Conservation (phyloP, 75 land plant genomes). For the Adiantum capillusveneris region DNA sequence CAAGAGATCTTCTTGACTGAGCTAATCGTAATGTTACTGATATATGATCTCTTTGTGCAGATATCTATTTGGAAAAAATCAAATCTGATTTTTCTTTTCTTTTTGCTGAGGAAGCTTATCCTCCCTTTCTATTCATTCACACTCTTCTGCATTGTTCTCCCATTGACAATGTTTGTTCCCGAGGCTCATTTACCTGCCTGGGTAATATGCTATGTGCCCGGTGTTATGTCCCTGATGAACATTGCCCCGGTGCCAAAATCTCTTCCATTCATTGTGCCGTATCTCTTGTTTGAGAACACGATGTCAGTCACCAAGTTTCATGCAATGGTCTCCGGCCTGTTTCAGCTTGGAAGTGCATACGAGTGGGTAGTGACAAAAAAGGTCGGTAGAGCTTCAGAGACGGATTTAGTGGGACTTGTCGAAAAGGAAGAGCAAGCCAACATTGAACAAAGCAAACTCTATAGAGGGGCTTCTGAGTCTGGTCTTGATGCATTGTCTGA, state of each 20-base stretch:
- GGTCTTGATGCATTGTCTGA: slow-evolving; percentile 43
- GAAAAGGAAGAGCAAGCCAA: slow-evolving; percentile 24
- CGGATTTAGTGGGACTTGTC: slow-evolving; percentile 39
- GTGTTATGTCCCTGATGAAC: slow-evolving; percentile 66
- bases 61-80: slow-evolving; percentile 59
- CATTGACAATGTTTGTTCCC: slow-evolving; percentile 83
- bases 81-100: slow-evolving; percentile 69
- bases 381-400: slow-evolving; percentile 69
- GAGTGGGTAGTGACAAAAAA: slow-evolving; percentile 83
- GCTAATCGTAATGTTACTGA: not conserved
- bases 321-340: slow-evolving; percentile 95
- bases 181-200: slow-evolving; percentile 75
- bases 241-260: slow-evolving; percentile 71
- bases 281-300: slow-evolving; percentile 79
- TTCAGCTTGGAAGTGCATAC: no score
- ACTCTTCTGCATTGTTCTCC: slow-evolving; percentile 81
- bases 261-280: slow-evolving; percentile 70
- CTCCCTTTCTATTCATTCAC: slow-evolving; percentile 86
- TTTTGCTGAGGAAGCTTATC: slow-evolving; percentile 72
- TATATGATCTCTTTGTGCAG: slow-evolving; percentile 34
- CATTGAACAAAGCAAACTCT: slow-evolving; percentile 9
- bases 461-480: slow-evolving; percentile 51
- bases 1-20: not conserved
- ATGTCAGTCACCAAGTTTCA: slow-evolving; percentile 92
- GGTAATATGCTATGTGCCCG: slow-evolving; percentile 88